A percentile compares a stretch with the other conserved stretches of the same genome.
phyloP scores from a whole-genome alignment of 768 basidiomycete species.

The Pleurotus djamor region DNA sequence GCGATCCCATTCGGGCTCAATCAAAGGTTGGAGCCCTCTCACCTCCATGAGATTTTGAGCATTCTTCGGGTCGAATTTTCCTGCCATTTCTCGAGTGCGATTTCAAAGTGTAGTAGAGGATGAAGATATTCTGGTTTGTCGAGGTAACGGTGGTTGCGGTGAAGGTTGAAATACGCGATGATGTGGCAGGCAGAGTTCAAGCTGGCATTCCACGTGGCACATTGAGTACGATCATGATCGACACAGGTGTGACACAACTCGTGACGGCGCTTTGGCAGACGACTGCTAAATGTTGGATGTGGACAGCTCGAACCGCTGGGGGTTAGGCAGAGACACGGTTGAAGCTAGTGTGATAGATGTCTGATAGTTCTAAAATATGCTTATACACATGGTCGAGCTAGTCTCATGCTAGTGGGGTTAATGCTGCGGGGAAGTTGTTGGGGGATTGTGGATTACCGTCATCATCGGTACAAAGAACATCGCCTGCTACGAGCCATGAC shows the following conservation, averaged over 20 bases:
- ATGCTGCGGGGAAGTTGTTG: background rate
- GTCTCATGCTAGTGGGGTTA: no score
- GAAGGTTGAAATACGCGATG: slow-evolving; percentile 8
- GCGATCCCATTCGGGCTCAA: background rate
- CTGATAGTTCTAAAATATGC: no score
- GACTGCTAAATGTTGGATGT: no score
- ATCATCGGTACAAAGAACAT: background rate
- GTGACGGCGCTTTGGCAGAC: background rate
- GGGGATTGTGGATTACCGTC: background rate
- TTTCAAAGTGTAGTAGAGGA: background rate
- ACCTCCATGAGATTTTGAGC: slow-evolving; percentile 94
- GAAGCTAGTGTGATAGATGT: no score
- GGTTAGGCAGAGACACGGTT: no score
- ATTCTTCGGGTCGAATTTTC: slow-evolving; percentile 80
- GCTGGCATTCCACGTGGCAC: background rate
- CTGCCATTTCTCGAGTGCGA: slow-evolving; percentile 31
- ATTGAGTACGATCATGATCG: background rate
- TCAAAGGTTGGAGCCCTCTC: slow-evolving; percentile 19
- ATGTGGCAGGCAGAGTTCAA: slow-evolving; percentile 12
- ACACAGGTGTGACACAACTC: background rate
- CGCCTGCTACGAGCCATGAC: background rate
- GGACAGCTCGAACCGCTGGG: no score
- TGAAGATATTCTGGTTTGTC: background rate
- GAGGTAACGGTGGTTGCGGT: slow-evolving; percentile 1
- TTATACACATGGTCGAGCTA: no score